A percentile compares a stretch with the other conserved stretches of the same genome.
Conservation (phyloP, 2,329 filamentous ascomycete species). For the Neonectria sp. region DNA sequence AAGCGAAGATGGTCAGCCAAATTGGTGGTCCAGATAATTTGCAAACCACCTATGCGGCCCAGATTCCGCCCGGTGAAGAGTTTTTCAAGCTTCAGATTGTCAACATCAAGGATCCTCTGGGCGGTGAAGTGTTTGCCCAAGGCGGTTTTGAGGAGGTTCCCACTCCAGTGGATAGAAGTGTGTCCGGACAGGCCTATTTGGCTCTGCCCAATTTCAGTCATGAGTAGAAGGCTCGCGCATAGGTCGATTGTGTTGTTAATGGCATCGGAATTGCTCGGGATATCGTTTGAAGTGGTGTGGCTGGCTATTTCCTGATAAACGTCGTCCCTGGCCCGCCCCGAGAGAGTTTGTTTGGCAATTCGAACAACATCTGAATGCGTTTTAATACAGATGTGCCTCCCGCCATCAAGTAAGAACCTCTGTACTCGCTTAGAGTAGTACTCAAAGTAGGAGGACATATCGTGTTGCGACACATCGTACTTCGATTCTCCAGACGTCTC, state of each 20-base stretch:
- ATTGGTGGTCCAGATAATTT: slow-evolving; percentile 56
- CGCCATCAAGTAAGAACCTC: too few relatives aligned
- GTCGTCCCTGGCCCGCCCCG: too few relatives aligned
- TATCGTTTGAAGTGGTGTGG: too few relatives aligned
- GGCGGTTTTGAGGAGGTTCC: neutral
- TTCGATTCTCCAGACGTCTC: too few relatives aligned
- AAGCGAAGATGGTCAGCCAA: slow-evolving; percentile 58
- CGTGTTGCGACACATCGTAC: too few relatives aligned
- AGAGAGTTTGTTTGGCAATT: too few relatives aligned
- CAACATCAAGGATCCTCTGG: neutral
- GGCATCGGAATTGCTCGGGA: too few relatives aligned
- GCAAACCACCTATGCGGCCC: slow-evolving; percentile 53
- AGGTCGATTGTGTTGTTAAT: slow-evolving; percentile 9
- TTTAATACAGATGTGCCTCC: too few relatives aligned
- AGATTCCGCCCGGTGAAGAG: slow-evolving; percentile 24
- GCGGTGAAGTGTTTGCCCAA: neutral
- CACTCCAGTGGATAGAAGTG: neutral
- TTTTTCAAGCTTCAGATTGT: neutral
- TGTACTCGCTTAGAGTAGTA: too few relatives aligned
- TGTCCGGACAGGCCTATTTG: neutral
- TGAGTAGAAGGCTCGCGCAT: neutral
- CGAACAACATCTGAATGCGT: too few relatives aligned
- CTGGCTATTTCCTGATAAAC: too few relatives aligned
- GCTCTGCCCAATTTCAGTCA: slow-evolving; percentile 16
- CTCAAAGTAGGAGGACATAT: too few relatives aligned